Conservation (phyloP, 768 basidiomycete genomes). For the Mycena metata region DNA sequence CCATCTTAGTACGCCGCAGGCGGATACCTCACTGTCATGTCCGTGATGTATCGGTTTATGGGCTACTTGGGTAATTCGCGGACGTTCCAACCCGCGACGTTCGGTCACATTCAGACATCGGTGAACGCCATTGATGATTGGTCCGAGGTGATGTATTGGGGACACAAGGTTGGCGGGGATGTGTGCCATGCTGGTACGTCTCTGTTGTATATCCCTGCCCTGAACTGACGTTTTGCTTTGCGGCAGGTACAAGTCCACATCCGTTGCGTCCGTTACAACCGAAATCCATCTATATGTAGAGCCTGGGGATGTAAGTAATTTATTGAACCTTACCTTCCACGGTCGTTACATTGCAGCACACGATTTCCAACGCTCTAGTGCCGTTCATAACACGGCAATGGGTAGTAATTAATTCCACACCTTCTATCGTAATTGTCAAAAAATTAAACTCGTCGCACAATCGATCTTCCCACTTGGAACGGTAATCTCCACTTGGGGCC, state of each 20-base stretch:
- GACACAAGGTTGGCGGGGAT: constrained; percentile 37
- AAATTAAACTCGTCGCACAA: too few relatives aligned
- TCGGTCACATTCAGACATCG: constrained; percentile 51
- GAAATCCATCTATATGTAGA: constrained; percentile 4
- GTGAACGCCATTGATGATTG: constrained; percentile 53
- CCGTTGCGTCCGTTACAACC: constrained; percentile 6
- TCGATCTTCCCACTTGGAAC: too few relatives aligned
- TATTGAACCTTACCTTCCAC: neutral
- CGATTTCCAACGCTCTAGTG: too few relatives aligned
- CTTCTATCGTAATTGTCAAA: too few relatives aligned
- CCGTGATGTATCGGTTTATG: neutral
- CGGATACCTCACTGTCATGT: neutral
- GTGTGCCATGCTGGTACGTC: constrained; percentile 21
- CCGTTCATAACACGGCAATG: too few relatives aligned
- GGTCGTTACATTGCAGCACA: too few relatives aligned
- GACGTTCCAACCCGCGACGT: constrained; percentile 46
- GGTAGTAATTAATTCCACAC: too few relatives aligned
- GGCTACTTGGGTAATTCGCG: neutral
- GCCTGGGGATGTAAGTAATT: too few relatives aligned
- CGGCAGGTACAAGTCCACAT: constrained; percentile 12
- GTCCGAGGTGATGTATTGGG: constrained; percentile 45
- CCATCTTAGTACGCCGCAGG: neutral
- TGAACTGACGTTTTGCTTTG: neutral
- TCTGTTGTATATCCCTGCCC: neutral
- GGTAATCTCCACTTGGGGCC: too few relatives aligned